Evolutionary conservation across 2,329 filamentous ascomycete genomes (phyloP), one percentile per base, ranked within the genome.

Genomic region (Canariomyces notabilis): DNA sequence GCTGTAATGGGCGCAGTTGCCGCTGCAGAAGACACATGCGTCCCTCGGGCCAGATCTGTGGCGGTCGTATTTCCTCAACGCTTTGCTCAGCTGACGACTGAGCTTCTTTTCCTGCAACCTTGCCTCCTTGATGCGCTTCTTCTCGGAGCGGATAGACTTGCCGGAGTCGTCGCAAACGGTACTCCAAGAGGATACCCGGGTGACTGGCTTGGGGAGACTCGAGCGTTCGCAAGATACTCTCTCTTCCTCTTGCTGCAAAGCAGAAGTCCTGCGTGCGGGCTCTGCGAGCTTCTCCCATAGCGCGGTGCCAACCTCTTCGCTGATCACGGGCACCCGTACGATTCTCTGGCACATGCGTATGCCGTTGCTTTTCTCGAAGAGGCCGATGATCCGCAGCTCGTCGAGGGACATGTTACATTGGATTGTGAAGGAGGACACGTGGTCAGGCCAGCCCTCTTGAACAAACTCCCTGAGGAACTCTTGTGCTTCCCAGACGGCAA

Each of bases 301-400:
- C 7, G 43, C 48, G 14, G 34, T 33, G 23, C 49, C 53, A 6
- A 61, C 53, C 48, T 60, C 52, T 20, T 59, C 55, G 42, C 57
- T 46, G 29, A 61, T 50, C 22, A 54, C 54, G 6, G 59, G 58
- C 16, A 53, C 52, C 8, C 50, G 50, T 16, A 61, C 37, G n/a
- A 61, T 51, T 20, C 46, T 42, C 8, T 42, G 37, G 46, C 57
- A 60, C 20, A 42, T 42, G 5, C 11, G 43, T 6, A 43, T 48
- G 15, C 59, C 59, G 21, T 55, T 45, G 7, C 19, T 19, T 18
- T 42, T 21, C 5, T 40, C 31, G 3, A 60, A 36, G 19, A 32
- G 37, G 6, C 59, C 59, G 16, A 61, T 23, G 16, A 36, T 23
- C 22, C 21, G 48, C 8, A 61, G 52, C 44, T 57, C 52, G 31